Percentiles rank a stretch among this genome's conserved stretches.
Conservation (phyloP, 768 basidiomycete species). For the Tricholoma furcatifolium region DNA sequence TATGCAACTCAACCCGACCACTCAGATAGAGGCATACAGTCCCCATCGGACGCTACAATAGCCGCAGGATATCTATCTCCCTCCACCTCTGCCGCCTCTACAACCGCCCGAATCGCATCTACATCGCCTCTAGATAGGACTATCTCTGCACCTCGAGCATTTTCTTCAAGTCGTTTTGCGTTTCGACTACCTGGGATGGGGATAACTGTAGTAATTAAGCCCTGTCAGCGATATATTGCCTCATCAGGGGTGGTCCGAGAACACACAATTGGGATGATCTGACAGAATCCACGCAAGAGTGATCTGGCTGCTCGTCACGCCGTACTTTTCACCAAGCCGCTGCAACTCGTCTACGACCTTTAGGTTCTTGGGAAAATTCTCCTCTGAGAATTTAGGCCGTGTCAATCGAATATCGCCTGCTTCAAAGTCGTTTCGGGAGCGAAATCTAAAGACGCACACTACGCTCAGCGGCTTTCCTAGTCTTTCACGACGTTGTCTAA, state of each 20-base stretch:
- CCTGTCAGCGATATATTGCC: background rate
- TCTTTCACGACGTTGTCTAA: conserved; percentile 6
- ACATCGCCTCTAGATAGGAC: background rate
- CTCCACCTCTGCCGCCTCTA: background rate
- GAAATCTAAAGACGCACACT: conserved; percentile 19
- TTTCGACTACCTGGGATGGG: conserved; percentile 5
- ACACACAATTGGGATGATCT: conserved; percentile 19
- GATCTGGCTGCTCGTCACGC: conserved; percentile 40
- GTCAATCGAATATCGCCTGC: conserved; percentile 32
- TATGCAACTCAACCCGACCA: background rate
- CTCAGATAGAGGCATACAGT: conserved; percentile 2
- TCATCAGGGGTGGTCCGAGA: background rate
- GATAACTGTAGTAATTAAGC: background rate
- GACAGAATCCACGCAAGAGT: conserved; percentile 47
- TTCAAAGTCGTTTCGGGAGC: conserved; percentile 40
- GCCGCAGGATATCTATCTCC: background rate
- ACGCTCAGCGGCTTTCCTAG: background rate
- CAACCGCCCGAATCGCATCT: background rate
- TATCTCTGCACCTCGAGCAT: conserved; percentile 1
- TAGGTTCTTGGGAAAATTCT: conserved; percentile 44
- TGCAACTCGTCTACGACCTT: conserved; percentile 34
- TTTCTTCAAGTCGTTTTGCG: conserved; percentile 1
- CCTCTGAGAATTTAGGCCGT: conserved; percentile 35
- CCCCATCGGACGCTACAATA: background rate
- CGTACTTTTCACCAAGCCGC: conserved; percentile 31